Percentiles rank a stretch among this genome's conserved stretches.
Evolutionary conservation across 2,329 filamentous ascomycete genomes (phyloP).

Genomic region (Ceratocystis variospora): DNA sequence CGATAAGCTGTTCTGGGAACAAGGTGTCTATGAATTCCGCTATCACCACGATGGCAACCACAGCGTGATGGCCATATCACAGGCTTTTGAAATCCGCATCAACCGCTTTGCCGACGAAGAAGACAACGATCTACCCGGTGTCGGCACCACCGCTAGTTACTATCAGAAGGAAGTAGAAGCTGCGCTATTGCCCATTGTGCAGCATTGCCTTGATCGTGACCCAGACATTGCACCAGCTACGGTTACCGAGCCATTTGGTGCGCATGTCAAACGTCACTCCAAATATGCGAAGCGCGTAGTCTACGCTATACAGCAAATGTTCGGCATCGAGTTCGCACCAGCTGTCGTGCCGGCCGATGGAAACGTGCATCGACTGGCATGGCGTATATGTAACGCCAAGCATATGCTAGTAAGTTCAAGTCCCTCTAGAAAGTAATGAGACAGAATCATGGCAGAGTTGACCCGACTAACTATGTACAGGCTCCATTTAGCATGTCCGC

Average conservation of each 20-base stretch:
- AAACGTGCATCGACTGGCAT: conserved; percentile 76
- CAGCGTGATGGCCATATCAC: conserved; percentile 84
- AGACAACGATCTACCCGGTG: conserved; percentile 32
- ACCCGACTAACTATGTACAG: conserved; percentile 27
- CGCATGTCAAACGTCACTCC: conserved; percentile 68
- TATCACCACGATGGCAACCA: conserved; percentile 92
- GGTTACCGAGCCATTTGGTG: conserved; percentile 70
- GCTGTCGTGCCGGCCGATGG: conserved; percentile 88
- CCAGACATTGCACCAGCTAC: conserved; percentile 76
- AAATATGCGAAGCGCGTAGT: conserved; percentile 86
- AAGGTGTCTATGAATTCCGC: conserved; percentile 90
- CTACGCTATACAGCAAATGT: conserved; percentile 91
- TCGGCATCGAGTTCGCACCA: conserved; percentile 88
- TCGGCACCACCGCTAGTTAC: conserved; percentile 31
- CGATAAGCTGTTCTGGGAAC: conserved; percentile 94
- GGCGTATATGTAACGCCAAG: conserved; percentile 92
- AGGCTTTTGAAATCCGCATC: conserved; percentile 84
- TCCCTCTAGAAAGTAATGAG: no score
- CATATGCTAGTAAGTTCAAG: conserved; percentile 58
- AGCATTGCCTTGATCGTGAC: conserved; percentile 86
- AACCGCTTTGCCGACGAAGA: conserved; percentile 66
- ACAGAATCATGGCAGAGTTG: no score
- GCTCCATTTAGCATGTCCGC: conserved; percentile 59
- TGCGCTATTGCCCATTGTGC: conserved; percentile 66
- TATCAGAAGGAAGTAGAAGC: conserved; percentile 60